These are phyloP conservation scores for Coemansia sp. DNA, from an alignment of 192 early-diverging fungal genomes.

Conservation along the genomic window DNA sequence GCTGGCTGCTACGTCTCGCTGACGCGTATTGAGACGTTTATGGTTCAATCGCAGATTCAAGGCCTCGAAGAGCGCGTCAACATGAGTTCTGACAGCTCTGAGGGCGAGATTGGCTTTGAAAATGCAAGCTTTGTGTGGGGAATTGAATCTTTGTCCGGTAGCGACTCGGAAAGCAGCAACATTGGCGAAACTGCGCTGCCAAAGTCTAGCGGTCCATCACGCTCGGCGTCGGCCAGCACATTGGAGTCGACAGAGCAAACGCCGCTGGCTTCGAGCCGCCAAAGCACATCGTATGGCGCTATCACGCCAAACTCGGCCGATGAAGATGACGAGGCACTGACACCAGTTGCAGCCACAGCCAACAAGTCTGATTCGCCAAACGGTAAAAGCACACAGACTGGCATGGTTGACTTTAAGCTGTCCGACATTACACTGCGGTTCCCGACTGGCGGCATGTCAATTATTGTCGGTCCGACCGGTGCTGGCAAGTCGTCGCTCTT, in stretches of 20 bases:
- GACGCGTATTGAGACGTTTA: conserved; percentile 70
- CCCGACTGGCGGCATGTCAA: conserved; percentile 65
- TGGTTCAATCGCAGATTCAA: conserved; percentile 71
- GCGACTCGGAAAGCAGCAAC: background rate
- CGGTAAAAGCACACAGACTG: background rate
- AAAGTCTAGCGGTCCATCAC: background rate
- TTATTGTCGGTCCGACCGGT: conserved; percentile 85
- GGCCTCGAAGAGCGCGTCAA: conserved; percentile 45
- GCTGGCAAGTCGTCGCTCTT: conserved; percentile 88
- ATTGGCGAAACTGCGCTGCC: background rate
- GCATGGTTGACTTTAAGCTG: conserved; percentile 56
- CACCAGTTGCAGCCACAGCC: background rate
- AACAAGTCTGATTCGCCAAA: background rate
- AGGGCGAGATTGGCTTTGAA: conserved; percentile 31
- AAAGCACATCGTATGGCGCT: conserved; percentile 1
- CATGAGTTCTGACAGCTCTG: conserved; percentile 3
- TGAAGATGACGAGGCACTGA: background rate
- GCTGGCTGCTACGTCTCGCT: conserved; percentile 66
- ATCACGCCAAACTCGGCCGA: background rate
- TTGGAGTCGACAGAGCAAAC: conserved; percentile 13
- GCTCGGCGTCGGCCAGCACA: background rate
- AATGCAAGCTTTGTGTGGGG: conserved; percentile 49
- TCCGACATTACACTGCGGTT: conserved; percentile 66
- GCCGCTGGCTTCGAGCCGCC: conserved; percentile 15
- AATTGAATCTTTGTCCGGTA: background rate